phyloP scores from a whole-genome alignment of 129 eudicot species.

The Flaveria linearis region DNA sequence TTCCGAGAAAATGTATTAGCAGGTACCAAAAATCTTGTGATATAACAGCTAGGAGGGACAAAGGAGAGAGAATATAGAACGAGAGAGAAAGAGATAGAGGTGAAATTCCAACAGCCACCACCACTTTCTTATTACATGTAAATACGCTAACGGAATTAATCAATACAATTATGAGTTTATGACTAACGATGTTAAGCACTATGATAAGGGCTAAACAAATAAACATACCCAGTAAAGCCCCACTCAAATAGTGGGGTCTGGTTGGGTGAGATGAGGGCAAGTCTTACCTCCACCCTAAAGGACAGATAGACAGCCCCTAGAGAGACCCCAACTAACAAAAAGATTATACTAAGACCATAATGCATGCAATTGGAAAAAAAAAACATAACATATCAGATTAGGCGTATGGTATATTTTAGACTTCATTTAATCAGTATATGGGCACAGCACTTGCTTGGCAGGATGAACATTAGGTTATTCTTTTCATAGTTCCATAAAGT shows the following conservation, averaged over 20 bases:
- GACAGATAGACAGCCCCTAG: too few species aligned
- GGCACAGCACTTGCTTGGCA: background rate
- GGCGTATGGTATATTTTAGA: background rate
- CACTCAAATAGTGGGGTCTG: too few species aligned
- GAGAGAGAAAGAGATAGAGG: background rate
- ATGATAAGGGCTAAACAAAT: background rate
- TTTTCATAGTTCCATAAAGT: conserved; percentile 20
- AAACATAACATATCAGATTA: too few species aligned
- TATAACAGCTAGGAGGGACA: background rate
- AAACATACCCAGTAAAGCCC: too few species aligned
- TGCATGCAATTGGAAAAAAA: too few species aligned
- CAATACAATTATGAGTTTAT: background rate
- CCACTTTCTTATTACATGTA: too few species aligned
- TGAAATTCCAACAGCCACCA: too few species aligned
- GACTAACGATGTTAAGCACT: conserved; percentile 1
- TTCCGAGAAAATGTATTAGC: conserved; percentile 2
- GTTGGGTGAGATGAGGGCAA: too few species aligned
- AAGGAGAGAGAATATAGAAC: background rate
- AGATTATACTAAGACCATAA: too few species aligned
- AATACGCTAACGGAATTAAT: background rate
- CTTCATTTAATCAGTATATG: background rate
- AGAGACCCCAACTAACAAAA: too few species aligned
- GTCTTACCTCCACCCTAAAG: too few species aligned
- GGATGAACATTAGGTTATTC: background rate
- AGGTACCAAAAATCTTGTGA: conserved; percentile 5